A percentile compares a stretch with the other conserved stretches of the same genome.
Evolutionary conservation across 176 grass and related monocot species (phyloP).

Genomic region (Elaeis guineensis): DNA sequence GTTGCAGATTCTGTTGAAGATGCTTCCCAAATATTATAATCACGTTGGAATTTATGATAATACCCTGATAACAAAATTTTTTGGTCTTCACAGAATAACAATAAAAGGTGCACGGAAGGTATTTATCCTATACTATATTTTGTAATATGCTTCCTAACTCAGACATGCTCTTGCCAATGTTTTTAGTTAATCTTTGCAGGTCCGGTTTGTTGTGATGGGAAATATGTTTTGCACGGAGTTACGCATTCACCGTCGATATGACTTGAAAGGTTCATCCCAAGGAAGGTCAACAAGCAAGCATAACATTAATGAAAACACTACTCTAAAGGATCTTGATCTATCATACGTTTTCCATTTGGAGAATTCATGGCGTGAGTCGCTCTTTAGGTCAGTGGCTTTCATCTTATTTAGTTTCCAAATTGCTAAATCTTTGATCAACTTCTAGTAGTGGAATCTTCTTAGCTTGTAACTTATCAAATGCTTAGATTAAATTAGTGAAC

Average conservation of each 20-base stretch:
- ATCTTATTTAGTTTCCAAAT: conserved; percentile 14
- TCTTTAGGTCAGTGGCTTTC: conserved; percentile 61
- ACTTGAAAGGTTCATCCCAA: conserved; percentile 88
- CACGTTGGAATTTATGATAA: conserved; percentile 99
- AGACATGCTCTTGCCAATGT: conserved; percentile 11
- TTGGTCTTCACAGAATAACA: conserved; percentile 87
- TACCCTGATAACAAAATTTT: conserved; percentile 97
- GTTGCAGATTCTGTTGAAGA: conserved; percentile 96
- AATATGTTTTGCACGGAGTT: conserved; percentile 98
- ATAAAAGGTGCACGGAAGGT: conserved; percentile 79
- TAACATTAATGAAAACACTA: conserved; percentile 82
- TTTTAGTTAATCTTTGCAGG: conserved; percentile 35
- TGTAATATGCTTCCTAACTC: conserved; percentile 9
- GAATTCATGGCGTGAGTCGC: conserved; percentile 84
- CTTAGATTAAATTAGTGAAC: too few species aligned
- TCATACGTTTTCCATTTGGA: conserved; percentile 87
- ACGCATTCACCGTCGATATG: conserved; percentile 86
- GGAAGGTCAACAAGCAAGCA: conserved; percentile 77
- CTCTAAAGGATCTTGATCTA: conserved; percentile 88
- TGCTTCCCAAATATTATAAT: conserved; percentile 95
- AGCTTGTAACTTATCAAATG: too few species aligned
- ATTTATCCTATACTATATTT: conserved; percentile 15
- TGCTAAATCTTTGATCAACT: conserved; percentile 5
- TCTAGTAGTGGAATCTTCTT: not conserved
- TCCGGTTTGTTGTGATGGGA: conserved; percentile 97